Evolutionary conservation across 2,329 filamentous ascomycete species (phyloP).

Genomic region (Colletotrichum musicola): DNA sequence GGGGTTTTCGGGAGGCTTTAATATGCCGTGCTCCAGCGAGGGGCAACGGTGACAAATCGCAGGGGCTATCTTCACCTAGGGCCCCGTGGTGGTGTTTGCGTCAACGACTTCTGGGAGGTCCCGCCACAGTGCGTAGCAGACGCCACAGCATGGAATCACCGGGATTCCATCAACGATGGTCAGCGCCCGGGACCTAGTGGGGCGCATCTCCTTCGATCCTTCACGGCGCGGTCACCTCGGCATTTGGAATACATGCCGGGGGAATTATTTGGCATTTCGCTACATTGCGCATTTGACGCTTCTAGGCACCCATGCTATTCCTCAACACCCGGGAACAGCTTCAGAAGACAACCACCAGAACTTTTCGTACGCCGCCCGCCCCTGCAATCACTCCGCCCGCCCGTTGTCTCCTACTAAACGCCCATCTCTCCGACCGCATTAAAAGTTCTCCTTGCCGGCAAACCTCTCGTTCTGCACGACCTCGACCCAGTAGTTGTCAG

Average conservation of each 20-base stretch:
- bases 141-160: conserved; percentile 32
- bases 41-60: conserved; percentile 35
- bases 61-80: background rate
- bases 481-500: conserved; percentile 88
- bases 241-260: background rate
- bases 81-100: conserved; percentile 23
- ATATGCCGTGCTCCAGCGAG: conserved; percentile 20
- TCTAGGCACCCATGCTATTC: too few species aligned
- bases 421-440: conserved; percentile 42
- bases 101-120: conserved; percentile 31
- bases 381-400: conserved; percentile 1
- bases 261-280: background rate
- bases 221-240: too few species aligned
- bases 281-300: background rate
- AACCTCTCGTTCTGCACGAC: conserved; percentile 83
- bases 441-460: conserved; percentile 65
- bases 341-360: conserved; percentile 13
- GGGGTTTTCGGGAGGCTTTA: conserved; percentile 17
- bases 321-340: background rate
- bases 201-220: too few species aligned
- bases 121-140: conserved; percentile 26
- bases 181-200: too few species aligned
- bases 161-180: conserved; percentile 11
- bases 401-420: conserved; percentile 11
- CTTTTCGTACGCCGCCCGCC: conserved; percentile 10